phyloP scores from a whole-genome alignment of 192 early-diverging fungal species.

The Powellomyces hirtus region DNA sequence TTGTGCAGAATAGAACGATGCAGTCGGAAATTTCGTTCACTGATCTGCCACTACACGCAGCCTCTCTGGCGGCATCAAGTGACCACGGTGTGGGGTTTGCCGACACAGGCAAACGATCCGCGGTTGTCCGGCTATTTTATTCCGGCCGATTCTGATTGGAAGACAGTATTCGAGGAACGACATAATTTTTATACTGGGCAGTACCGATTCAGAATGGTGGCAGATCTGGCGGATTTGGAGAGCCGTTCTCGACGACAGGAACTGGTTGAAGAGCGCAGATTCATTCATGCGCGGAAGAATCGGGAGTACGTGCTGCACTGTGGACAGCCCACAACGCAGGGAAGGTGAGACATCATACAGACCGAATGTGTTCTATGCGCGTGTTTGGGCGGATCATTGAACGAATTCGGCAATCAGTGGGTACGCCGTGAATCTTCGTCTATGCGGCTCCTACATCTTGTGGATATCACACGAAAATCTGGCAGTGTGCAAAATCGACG shows the following conservation, averaged over 20 bases:
- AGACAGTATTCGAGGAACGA: slow-evolving; percentile 17
- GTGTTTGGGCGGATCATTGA: slow-evolving; percentile 8
- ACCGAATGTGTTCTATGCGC: not conserved
- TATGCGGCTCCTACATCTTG: slow-evolving; percentile 33
- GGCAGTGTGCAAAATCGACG: slow-evolving; percentile 27
- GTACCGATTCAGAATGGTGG: slow-evolving; percentile 27
- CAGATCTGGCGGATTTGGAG: slow-evolving; percentile 20
- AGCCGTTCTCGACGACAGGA: slow-evolving; percentile 12
- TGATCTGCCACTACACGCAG: slow-evolving; percentile 17
- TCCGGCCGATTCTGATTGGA: slow-evolving; percentile 14
- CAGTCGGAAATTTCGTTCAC: slow-evolving; percentile 4
- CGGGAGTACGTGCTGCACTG: slow-evolving; percentile 32
- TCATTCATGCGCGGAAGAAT: not conserved
- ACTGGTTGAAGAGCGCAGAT: slow-evolving; percentile 20
- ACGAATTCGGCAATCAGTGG: slow-evolving; percentile 20
- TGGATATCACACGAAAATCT: slow-evolving; percentile 26
- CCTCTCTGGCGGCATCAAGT: slow-evolving; percentile 13
- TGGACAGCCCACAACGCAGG: slow-evolving; percentile 35
- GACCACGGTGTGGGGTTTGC: slow-evolving; percentile 4
- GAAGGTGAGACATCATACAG: slow-evolving; percentile 29
- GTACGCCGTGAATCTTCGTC: slow-evolving; percentile 36
- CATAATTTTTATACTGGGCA: slow-evolving; percentile 30
- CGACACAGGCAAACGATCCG: not conserved
- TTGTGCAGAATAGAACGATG: not conserved
- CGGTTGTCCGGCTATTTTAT: slow-evolving; percentile 10